These are phyloP conservation scores for Lipomyces kockii DNA, from an alignment of 805 yeast species.

Conservation along the genomic window DNA sequence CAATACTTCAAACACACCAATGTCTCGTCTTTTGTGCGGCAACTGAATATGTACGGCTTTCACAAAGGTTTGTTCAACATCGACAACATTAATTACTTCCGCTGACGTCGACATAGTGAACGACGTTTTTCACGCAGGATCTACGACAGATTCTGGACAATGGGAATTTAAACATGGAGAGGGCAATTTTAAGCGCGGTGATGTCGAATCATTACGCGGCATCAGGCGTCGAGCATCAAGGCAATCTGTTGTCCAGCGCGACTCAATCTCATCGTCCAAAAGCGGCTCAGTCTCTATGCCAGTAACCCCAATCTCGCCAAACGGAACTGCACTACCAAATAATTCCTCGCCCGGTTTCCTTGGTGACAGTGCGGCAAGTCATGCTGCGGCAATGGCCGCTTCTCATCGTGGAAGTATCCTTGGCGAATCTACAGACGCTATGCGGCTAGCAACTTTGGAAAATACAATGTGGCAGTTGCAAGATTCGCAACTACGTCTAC, in stretches of 20 bases:
- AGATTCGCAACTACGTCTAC: slow-evolving; percentile 26
- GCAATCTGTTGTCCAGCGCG: slow-evolving; percentile 40
- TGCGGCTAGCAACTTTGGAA: slow-evolving; percentile 23
- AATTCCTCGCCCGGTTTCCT: slow-evolving; percentile 18
- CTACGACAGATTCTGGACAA: slow-evolving; percentile 39
- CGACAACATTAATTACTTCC: not conserved
- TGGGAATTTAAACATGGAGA: slow-evolving; percentile 94
- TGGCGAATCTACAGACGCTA: slow-evolving; percentile 18
- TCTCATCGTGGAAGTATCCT: not conserved
- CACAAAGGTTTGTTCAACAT: slow-evolving; percentile 61
- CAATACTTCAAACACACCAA: slow-evolving; percentile 90
- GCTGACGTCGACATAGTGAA: slow-evolving; percentile 47
- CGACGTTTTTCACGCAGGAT: slow-evolving; percentile 43
- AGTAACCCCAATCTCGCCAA: slow-evolving; percentile 32
- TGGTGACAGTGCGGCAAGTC: slow-evolving; percentile 11
- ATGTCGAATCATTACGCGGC: slow-evolving; percentile 67
- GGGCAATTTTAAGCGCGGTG: slow-evolving; percentile 79
- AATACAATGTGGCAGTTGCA: slow-evolving; percentile 34
- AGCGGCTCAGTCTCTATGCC: slow-evolving; percentile 41
- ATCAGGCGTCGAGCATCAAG: slow-evolving; percentile 78
- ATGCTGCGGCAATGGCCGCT: slow-evolving; percentile 1
- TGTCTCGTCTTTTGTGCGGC: slow-evolving; percentile 90
- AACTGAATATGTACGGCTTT: slow-evolving; percentile 94
- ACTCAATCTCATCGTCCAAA: slow-evolving; percentile 52
- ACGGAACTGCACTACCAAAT: slow-evolving; percentile 2